Evolutionary conservation across 75 land plant genomes (phyloP).

Genomic region (Ceratopteris richardii): DNA sequence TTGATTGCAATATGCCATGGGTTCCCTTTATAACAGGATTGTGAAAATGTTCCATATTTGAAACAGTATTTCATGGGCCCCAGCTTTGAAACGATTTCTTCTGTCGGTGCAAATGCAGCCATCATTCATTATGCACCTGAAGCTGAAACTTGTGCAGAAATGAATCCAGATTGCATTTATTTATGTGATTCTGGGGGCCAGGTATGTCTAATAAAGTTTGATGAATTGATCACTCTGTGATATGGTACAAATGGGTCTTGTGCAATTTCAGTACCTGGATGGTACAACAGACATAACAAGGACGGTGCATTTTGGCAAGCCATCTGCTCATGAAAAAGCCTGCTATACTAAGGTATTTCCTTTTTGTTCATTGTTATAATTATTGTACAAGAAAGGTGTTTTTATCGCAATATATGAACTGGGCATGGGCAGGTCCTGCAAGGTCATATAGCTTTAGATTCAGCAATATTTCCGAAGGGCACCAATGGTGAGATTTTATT

Average conservation of each 20-base stretch:
- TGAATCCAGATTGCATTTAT: constrained; percentile 81
- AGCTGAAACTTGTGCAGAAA: constrained; percentile 65
- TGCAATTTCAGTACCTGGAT: constrained; percentile 74
- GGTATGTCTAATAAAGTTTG: constrained; percentile 43
- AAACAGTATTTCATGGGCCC: constrained; percentile 87
- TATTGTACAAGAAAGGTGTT: background rate
- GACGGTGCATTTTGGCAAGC: constrained; percentile 96
- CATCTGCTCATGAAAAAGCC: constrained; percentile 84
- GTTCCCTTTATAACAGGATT: no score
- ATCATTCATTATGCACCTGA: constrained; percentile 84
- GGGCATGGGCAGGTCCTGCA: constrained; percentile 72
- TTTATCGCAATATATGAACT: background rate
- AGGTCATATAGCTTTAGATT: constrained; percentile 90
- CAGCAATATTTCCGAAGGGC: constrained; percentile 90
- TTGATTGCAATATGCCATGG: no score
- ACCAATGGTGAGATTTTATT: constrained; percentile 55
- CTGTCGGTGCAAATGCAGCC: constrained; percentile 98
- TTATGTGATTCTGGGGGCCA: constrained; percentile 96
- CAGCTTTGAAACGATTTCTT: constrained; percentile 97
- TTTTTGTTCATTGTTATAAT: background rate
- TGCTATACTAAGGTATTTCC: constrained; percentile 91
- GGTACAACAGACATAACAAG: constrained; percentile 98
- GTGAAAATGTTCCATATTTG: no score
- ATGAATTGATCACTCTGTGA: no score
- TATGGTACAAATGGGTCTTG: background rate